Base-by-base conservation (phyloP, 2,329 filamentous ascomycete species). In the Arthrobotrys iridis region DNA sequence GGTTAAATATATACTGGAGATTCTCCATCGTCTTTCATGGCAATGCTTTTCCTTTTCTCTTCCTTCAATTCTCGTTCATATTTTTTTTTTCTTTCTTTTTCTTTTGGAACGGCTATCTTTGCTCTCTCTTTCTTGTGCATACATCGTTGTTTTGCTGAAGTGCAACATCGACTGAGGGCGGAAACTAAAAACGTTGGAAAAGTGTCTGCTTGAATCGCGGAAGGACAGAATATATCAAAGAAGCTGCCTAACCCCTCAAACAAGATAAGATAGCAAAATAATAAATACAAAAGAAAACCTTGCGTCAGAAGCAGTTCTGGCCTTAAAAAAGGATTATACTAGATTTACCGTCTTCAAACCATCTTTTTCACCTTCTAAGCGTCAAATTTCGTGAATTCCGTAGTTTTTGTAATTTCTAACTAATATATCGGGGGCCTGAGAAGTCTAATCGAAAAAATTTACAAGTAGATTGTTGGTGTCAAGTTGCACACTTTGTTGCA, bases 1-100 rank as follows among this genome's bases (percentile, higher is more conserved):
- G 20, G n/a, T 48, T 18, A 41, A 46, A 41, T 75, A 30, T 70
- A 60, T 65, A 48, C 55, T 66, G 41, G 50, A 43, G n/a, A 37
- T 43, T 74, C 50, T 40, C 46, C 33, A 41, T 15, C 18, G 40
- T 62, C 33, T 63, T 52, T 66, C 18, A 28, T 52, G 46, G 20
- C 26, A 52, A 5, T 33, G 4, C 28, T 33, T 33, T 33, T 33
- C 28, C 20, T 59, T 58, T 15, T 15, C 37, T 58, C 22, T 43
- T 18, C 13, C 26, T 41, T 41, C 13, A 15, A 2, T 41, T 50
- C 26, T 43, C 22, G 4, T 59, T 7, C 41, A 11, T 20, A 50
- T 41, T 40, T 28, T 18, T 35, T 60, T 43, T 46, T 15, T 45
- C 22, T 41, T 24, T 26, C 35, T 48, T 43, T 52, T 26, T 24